phyloP scores from a whole-genome alignment of 2,329 filamentous ascomycete species.

The Kalmusia sp. region DNA sequence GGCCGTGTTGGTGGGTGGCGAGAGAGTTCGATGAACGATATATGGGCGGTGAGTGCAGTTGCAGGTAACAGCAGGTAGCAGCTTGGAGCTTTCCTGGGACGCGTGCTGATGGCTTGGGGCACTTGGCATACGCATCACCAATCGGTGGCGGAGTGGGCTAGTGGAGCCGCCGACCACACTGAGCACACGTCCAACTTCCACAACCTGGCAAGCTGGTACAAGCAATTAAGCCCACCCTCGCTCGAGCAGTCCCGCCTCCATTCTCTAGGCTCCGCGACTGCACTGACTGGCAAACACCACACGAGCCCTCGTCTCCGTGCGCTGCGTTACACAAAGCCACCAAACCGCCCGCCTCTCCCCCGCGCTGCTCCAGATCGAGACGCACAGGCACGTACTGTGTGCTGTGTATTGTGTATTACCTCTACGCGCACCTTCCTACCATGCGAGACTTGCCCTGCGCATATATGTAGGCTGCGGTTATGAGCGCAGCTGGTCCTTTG shows the following conservation, averaged over 20 bases:
- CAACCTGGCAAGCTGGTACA: no score
- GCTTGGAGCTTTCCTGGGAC: constrained; percentile 2
- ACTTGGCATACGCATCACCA: constrained; percentile 6
- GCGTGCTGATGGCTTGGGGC: not conserved
- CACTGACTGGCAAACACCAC: not conserved
- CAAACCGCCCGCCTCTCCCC: constrained; percentile 4
- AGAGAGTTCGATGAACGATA: not conserved
- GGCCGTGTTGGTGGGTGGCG: not conserved
- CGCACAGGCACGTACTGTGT: constrained; percentile 8
- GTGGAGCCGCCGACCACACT: not conserved
- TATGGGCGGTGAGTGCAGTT: not conserved
- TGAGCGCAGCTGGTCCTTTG: constrained; percentile 49
- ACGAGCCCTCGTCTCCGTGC: not conserved
- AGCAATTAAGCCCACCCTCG: no score
- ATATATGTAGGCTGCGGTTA: constrained; percentile 40
- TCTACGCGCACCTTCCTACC: constrained; percentile 14
- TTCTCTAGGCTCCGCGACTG: not conserved
- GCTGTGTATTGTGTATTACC: no score
- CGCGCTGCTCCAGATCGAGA: not conserved
- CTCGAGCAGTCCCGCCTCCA: no score
- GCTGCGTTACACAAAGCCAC: not conserved
- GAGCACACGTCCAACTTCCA: not conserved
- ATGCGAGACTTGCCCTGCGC: constrained; percentile 30
- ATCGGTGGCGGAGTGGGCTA: not conserved
- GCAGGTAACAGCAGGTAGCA: constrained; percentile 2